phyloP scores from a whole-genome alignment of 768 basidiomycete species.

The Cyclocybe aegerita region DNA sequence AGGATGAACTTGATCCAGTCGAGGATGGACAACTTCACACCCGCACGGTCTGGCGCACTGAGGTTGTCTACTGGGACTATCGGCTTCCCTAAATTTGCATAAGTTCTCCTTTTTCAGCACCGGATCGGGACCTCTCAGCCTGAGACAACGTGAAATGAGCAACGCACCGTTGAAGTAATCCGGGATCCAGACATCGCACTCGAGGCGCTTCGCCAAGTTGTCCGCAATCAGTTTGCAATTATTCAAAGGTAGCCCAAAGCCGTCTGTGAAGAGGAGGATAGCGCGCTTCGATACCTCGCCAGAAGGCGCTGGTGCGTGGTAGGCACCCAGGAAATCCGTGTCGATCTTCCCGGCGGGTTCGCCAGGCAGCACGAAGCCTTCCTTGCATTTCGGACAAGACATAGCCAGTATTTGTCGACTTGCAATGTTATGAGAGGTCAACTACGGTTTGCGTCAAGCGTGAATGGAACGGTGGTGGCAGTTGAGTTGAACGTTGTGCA shows the following conservation, averaged over 20 bases:
- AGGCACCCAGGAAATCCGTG: conserved; percentile 36
- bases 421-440: no score
- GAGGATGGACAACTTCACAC: conserved; percentile 28
- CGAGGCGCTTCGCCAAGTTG: conserved; percentile 37
- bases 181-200: conserved; percentile 58
- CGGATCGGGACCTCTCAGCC: neutral
- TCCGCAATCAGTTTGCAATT: conserved; percentile 58
- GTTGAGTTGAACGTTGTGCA: no score
- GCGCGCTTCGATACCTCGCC: conserved; percentile 26
- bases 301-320: conserved; percentile 33
- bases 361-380: conserved; percentile 43
- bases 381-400: conserved; percentile 43
- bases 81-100: conserved; percentile 26
- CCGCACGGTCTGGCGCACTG: conserved; percentile 30
- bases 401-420: conserved; percentile 14
- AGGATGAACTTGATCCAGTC: conserved; percentile 30
- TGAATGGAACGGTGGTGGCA: no score
- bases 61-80: conserved; percentile 24
- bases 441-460: no score
- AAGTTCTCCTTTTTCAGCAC: neutral
- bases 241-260: conserved; percentile 49
- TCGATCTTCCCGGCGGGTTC: conserved; percentile 40
- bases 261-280: conserved; percentile 50
- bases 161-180: conserved; percentile 49
- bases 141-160: no score